A percentile compares a stretch with the other conserved stretches of the same genome.
Evolutionary conservation across 2,329 filamentous ascomycete genomes (phyloP).

Genomic region (Cytospora schulzeri): DNA sequence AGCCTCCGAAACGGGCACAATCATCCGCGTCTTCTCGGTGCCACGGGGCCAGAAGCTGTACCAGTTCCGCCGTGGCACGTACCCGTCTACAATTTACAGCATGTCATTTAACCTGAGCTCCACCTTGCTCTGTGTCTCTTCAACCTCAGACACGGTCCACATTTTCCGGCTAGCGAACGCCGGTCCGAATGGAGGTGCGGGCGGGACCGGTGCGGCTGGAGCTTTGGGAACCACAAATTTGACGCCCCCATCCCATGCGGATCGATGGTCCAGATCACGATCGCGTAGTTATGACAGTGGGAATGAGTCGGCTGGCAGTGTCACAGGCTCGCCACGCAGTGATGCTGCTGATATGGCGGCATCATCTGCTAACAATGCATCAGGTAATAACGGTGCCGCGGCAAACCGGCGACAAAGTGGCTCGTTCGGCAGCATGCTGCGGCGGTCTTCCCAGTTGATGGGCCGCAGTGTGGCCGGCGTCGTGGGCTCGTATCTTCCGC

Average conservation of each 20-base stretch:
- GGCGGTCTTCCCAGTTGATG: slow-evolving; percentile 93
- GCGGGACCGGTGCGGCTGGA: slow-evolving; percentile 34
- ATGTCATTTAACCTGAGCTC: slow-evolving; percentile 98
- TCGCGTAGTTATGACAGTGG: slow-evolving; percentile 58
- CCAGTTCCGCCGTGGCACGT: slow-evolving; percentile 93
- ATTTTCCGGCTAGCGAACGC: slow-evolving; percentile 75
- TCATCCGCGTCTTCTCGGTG: slow-evolving; percentile 93
- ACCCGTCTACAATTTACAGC: slow-evolving; percentile 94
- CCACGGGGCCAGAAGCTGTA: slow-evolving; percentile 91
- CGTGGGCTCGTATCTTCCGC: slow-evolving; percentile 88
- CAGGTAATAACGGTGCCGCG: slow-evolving; percentile 34
- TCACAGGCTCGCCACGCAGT: slow-evolving; percentile 48
- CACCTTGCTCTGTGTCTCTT: slow-evolving; percentile 91
- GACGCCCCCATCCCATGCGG: slow-evolving; percentile 45
- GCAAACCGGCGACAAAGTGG: slow-evolving; percentile 61
- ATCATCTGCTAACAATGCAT: slow-evolving; percentile 30
- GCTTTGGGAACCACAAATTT: slow-evolving; percentile 33
- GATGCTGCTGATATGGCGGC: slow-evolving; percentile 47
- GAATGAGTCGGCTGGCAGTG: slow-evolving; percentile 53
- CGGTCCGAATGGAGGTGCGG: slow-evolving; percentile 48
- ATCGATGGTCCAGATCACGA: slow-evolving; percentile 57
- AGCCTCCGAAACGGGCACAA: slow-evolving; percentile 95
- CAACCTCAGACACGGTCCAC: slow-evolving; percentile 93
- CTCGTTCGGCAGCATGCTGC: slow-evolving; percentile 84
- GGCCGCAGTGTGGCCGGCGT: slow-evolving; percentile 85